Evolutionary conservation across 805 yeast species (phyloP), one percentile per base, ranked within the genome.

Genomic region (Ogataea parapolymorpha): DNA sequence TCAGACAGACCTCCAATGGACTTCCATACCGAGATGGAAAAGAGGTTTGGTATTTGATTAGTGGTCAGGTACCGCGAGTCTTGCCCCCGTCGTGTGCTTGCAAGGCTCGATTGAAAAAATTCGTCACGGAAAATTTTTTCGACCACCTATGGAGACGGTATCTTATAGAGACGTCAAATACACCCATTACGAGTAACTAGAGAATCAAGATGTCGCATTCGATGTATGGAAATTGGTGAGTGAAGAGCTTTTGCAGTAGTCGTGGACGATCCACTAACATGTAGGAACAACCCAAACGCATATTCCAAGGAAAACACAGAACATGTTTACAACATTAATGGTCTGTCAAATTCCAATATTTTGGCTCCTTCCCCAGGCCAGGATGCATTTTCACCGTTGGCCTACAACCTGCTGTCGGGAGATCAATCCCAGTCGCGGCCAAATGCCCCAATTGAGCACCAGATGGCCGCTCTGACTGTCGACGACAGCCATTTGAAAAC

Each of bases 1-100:
- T 58, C 70, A 47, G 72, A 68, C 49, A 49, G 59, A 20, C 57
- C 62, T 30, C 68, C 59, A 20, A 51, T 44, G 24, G 86, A 81
- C 55, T 75, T 88, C 68, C 95, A 87, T 60, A 58, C 79, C 12
- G 88, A 82, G 54, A 72, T 88, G 72, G 93, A 85, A 63, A 75
- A 67, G 57, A 73, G 70, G 42, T 65, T 82, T 66, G 80, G 80
- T 34, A 68, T 77, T 42, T 74, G 61, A 44, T 22, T 18, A 2
- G 22, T 20, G 28, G 28, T 26, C 16, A n/a, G 23, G 14, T 25
- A 23, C 23, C 12, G 28, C 8, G n/a, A 23, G 16, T 10, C 16
- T 14, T 25, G 32, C 11, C 27, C 37, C 26, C 26, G 45, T 37
- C 45, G 45, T 39, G 45, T 41, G 47, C 39, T 26, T 28, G 35